phyloP scores from a whole-genome alignment of 441 rosid species.

The Theobroma grandiflorum region DNA sequence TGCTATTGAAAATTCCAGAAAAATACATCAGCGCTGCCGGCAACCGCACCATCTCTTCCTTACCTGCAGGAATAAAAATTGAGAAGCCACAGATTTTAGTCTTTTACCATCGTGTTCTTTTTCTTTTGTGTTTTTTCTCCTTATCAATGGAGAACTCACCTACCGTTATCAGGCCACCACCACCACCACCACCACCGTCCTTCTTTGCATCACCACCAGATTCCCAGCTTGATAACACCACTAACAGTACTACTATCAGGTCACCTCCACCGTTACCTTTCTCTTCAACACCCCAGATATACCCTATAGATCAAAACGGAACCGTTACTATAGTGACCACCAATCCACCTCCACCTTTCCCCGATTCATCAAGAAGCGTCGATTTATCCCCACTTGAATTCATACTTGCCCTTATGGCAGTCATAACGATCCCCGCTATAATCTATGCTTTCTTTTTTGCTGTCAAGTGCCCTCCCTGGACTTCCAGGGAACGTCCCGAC shows the following conservation, averaged over 20 bases:
- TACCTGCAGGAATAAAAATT: conserved; percentile 8
- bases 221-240: conserved; percentile 10
- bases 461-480: conserved; percentile 51
- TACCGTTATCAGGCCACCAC: conserved; percentile 42
- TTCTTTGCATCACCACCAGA: background rate
- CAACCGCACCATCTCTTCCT: conserved; percentile 25
- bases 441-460: conserved; percentile 72
- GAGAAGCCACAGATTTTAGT: background rate
- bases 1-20: conserved; percentile 21
- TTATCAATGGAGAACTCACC: conserved; percentile 51
- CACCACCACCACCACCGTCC: conserved; percentile 43
- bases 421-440: conserved; percentile 75
- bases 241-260: background rate
- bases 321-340: background rate
- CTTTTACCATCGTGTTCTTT: conserved; percentile 10
- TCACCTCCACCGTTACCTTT: conserved; percentile 8
- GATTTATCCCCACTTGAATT: conserved; percentile 75
- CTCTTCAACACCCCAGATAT: conserved; percentile 3
- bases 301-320: conserved; percentile 23
- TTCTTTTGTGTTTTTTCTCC: background rate
- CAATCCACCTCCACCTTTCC: conserved; percentile 62
- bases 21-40: conserved; percentile 17
- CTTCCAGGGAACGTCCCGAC: conserved; percentile 12
- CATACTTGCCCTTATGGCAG: conserved; percentile 69
- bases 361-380: conserved; percentile 55